Percentiles rank a stretch among this genome's conserved stretches.
phyloP scores from a whole-genome alignment of 2,329 filamentous ascomycete species.

The Cryphonectria naterciae region DNA sequence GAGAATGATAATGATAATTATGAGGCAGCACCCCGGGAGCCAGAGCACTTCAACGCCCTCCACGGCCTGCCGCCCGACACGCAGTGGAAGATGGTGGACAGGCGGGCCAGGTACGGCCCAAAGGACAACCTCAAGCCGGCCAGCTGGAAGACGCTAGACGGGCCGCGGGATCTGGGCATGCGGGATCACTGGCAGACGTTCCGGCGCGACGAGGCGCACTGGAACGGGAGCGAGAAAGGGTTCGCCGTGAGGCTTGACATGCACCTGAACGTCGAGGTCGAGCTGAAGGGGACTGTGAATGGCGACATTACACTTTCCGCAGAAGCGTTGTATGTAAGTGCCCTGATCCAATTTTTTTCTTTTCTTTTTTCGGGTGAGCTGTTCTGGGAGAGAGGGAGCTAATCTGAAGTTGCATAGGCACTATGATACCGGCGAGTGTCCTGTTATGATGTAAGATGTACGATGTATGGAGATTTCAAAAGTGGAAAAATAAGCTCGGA shows the following conservation, averaged over 20 bases:
- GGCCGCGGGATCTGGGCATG: slow-evolving; percentile 14
- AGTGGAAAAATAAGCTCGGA: not conserved
- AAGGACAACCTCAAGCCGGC: slow-evolving; percentile 16
- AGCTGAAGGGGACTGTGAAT: slow-evolving; percentile 24
- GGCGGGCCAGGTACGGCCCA: slow-evolving; percentile 7
- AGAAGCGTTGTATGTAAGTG: slow-evolving; percentile 26
- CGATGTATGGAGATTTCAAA: not conserved
- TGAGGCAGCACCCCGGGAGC: not conserved
- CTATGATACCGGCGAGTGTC: slow-evolving; percentile 17
- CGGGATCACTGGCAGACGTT: slow-evolving; percentile 18
- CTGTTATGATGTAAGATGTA: slow-evolving; percentile 8
- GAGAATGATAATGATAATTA: not conserved
- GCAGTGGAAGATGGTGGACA: slow-evolving; percentile 22
- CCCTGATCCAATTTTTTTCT: not conserved
- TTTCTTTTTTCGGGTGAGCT: not conserved
- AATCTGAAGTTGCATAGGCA: not conserved
- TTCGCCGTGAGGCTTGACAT: slow-evolving; percentile 23
- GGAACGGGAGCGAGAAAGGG: slow-evolving; percentile 21
- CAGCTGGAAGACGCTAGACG: slow-evolving; percentile 22
- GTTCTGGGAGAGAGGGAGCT: not conserved
- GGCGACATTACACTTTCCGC: slow-evolving; percentile 26
- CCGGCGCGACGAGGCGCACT: slow-evolving; percentile 17
- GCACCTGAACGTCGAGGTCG: slow-evolving; percentile 24
- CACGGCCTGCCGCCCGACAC: not conserved
- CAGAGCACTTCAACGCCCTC: not conserved